Evolutionary conservation across 78 protist species (phyloP).

Genomic region (Diacronema lutheri): DNA sequence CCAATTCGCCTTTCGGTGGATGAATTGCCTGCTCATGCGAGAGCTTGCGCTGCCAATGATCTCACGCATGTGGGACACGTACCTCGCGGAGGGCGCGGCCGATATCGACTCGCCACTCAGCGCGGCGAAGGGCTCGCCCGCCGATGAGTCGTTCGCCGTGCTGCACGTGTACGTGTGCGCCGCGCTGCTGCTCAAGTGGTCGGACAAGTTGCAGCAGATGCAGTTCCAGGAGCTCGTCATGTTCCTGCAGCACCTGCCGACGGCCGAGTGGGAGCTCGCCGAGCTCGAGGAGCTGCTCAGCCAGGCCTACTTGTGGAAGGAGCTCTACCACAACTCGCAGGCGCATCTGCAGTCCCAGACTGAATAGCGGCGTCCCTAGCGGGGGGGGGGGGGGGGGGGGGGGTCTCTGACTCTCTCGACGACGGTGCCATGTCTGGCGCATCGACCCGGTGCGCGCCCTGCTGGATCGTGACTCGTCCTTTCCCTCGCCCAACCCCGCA

Average conservation of each 20-base stretch:
- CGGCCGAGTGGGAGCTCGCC: constrained; percentile 70
- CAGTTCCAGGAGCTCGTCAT: constrained; percentile 77
- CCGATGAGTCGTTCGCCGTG: constrained; percentile 25
- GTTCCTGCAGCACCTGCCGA: constrained; percentile 84
- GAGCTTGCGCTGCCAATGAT: constrained; percentile 71
- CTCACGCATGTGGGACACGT: constrained; percentile 86
- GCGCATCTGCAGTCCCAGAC: too few relatives aligned
- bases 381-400: too few relatives aligned
- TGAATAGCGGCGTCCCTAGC: too few relatives aligned
- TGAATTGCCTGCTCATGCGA: constrained; percentile 92
- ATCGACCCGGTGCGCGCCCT: too few relatives aligned
- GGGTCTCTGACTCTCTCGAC: too few relatives aligned
- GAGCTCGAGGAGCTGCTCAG: constrained; percentile 76
- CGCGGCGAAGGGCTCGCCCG: too few relatives aligned
- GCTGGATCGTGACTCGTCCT: too few relatives aligned
- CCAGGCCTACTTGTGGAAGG: not conserved
- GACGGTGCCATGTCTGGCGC: too few relatives aligned
- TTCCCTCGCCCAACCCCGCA: too few relatives aligned
- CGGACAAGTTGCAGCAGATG: constrained; percentile 42
- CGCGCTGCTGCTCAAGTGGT: constrained; percentile 75
- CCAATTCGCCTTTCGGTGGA: constrained; percentile 95
- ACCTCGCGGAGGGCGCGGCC: constrained; percentile 38
- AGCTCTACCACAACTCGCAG: not conserved
- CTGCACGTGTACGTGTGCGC: constrained; percentile 95
- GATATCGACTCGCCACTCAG: constrained; percentile 12